Evolutionary conservation across 192 early-diverging fungal species (phyloP).

Genomic region (Mortierella claussenii): DNA sequence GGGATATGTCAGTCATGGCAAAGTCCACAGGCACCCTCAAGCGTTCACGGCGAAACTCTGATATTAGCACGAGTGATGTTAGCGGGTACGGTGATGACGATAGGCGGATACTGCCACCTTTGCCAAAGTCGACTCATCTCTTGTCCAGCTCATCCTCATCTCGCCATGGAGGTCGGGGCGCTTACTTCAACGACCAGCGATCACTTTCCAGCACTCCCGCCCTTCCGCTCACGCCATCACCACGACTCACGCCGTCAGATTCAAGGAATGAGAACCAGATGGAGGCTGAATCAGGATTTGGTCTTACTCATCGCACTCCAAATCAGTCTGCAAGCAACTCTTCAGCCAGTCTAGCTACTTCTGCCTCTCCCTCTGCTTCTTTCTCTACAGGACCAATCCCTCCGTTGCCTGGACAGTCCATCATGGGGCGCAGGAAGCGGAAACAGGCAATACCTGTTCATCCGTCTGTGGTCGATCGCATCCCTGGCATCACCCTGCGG

Average conservation of each 20-base stretch:
- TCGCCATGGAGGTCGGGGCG: neutral
- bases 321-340: neutral
- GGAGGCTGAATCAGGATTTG: constrained; percentile 2
- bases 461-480: constrained; percentile 38
- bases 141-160: constrained; percentile 1
- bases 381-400: neutral
- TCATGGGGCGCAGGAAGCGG: constrained; percentile 24
- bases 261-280: constrained; percentile 2
- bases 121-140: constrained; percentile 12
- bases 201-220: constrained; percentile 34
- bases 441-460: constrained; percentile 50
- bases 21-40: constrained; percentile 9
- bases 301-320: neutral
- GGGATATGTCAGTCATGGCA: neutral
- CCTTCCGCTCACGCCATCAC: constrained; percentile 28
- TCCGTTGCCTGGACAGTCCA: constrained; percentile 4
- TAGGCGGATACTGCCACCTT: neutral
- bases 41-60: constrained; percentile 31
- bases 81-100: constrained; percentile 40
- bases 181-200: constrained; percentile 15
- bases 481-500: constrained; percentile 46
- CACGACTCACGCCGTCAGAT: constrained; percentile 16
- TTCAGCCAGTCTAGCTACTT: constrained; percentile 3
- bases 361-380: neutral
- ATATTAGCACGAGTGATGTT: constrained; percentile 34